phyloP scores from a whole-genome alignment of 2,329 filamentous ascomycete species.

The Mollisiaceae sp. region DNA sequence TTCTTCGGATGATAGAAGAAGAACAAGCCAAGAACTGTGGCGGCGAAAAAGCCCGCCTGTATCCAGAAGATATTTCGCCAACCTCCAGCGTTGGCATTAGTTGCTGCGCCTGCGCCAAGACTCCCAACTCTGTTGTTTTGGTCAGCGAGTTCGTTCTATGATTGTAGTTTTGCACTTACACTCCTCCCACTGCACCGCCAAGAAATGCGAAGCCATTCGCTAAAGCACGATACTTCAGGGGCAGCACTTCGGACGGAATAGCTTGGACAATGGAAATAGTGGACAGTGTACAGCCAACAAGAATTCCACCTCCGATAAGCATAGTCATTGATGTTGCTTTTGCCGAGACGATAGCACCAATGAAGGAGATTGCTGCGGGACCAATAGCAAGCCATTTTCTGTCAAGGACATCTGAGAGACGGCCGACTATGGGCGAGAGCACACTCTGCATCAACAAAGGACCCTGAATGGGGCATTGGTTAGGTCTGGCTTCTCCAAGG shows the following conservation, averaged over 20 bases:
- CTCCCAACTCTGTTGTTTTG: constrained; percentile 45
- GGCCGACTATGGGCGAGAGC: constrained; percentile 59
- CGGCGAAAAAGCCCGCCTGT: constrained; percentile 57
- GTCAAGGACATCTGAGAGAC: constrained; percentile 61
- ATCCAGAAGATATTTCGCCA: constrained; percentile 66
- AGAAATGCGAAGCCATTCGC: constrained; percentile 59
- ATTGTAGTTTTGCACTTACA: constrained; percentile 46
- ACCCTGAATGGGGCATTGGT: constrained; percentile 45
- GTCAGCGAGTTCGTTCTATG: neutral
- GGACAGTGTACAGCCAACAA: constrained; percentile 59
- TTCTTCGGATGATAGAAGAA: constrained; percentile 55
- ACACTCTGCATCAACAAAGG: constrained; percentile 63
- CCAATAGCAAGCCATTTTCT: constrained; percentile 58
- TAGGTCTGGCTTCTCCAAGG: neutral
- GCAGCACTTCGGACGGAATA: constrained; percentile 61
- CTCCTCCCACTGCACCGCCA: constrained; percentile 55
- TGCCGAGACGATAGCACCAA: constrained; percentile 58
- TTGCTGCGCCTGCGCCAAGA: constrained; percentile 57
- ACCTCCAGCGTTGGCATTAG: constrained; percentile 51
- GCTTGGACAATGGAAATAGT: constrained; percentile 61
- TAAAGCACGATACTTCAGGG: constrained; percentile 59
- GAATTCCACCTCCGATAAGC: constrained; percentile 60
- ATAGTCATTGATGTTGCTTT: constrained; percentile 60
- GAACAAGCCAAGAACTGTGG: constrained; percentile 51
- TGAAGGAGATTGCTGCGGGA: constrained; percentile 58